Conservation (phyloP, 1,139 yeast genomes). For the Scheffersomyces illinoinensis region DNA sequence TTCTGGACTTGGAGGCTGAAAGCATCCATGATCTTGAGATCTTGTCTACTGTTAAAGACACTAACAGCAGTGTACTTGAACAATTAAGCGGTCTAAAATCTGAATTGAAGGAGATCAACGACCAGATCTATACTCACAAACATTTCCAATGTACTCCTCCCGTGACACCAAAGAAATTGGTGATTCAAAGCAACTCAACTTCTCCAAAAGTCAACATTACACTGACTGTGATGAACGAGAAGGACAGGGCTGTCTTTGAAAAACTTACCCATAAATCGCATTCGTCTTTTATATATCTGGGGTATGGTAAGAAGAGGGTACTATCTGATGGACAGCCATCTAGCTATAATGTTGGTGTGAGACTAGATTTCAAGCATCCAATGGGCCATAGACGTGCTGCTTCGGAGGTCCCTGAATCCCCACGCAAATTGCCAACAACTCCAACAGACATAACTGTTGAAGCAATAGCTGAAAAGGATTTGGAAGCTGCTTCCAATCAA, state of each 20-base stretch:
- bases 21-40: slow-evolving; percentile 11
- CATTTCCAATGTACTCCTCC: neutral
- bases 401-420: neutral
- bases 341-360: neutral
- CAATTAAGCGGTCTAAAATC: slow-evolving; percentile 9
- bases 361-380: neutral
- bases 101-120: slow-evolving; percentile 7
- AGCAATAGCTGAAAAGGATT: too few species aligned
- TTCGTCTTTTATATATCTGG: neutral
- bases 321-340: neutral
- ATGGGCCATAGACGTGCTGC: neutral
- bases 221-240: neutral
- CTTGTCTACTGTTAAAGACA: slow-evolving; percentile 8
- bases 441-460: neutral
- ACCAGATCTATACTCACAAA: slow-evolving; percentile 5
- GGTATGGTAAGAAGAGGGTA: neutral
- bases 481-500: neutral
- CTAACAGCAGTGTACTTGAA: slow-evolving; percentile 8
- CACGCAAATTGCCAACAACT: neutral
- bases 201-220: neutral
- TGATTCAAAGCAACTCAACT: neutral
- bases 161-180: neutral
- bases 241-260: neutral
- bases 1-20: slow-evolving; percentile 9
- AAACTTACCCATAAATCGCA: neutral